Conservation (phyloP, 2,329 filamentous ascomycete genomes). For the Sporothrix brunneoviolacea region DNA sequence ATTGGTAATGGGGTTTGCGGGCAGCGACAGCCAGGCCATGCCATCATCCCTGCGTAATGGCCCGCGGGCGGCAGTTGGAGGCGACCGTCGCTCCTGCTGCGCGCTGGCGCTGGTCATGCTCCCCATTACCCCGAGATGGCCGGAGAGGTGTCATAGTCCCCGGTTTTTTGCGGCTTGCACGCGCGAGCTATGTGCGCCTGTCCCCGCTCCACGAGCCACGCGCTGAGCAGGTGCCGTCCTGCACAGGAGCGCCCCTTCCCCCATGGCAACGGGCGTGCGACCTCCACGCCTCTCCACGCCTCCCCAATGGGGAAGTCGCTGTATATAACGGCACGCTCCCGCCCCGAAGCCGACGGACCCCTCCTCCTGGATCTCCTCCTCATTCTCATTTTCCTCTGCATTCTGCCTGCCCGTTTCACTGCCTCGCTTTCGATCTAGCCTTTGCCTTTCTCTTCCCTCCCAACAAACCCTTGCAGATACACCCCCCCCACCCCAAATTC, state of each 20-base stretch:
- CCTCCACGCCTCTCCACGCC: too few relatives aligned
- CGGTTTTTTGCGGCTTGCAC: constrained; percentile 10
- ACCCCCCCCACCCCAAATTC: neutral
- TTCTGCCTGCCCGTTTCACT: neutral
- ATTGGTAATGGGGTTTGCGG: too few relatives aligned
- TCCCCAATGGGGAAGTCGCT: neutral
- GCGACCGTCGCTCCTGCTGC: neutral
- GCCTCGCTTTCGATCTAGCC: neutral
- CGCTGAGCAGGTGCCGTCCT: neutral
- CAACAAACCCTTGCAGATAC: neutral
- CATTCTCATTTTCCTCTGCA: neutral
- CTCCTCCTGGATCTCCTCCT: neutral
- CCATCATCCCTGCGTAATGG: too few relatives aligned
- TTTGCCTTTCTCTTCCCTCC: neutral
- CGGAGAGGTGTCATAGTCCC: constrained; percentile 5
- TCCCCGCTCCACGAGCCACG: constrained; percentile 4
- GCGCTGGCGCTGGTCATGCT: neutral
- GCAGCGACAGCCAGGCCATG: too few relatives aligned
- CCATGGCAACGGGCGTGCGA: too few relatives aligned
- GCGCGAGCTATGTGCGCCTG: neutral
- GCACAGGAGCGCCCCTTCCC: too few relatives aligned
- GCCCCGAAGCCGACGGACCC: neutral
- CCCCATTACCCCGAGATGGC: constrained; percentile 13
- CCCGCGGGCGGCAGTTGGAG: constrained; percentile 3
- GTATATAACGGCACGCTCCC: constrained; percentile 3